Percentiles rank a stretch among this genome's conserved stretches.
phyloP scores from a whole-genome alignment of 805 yeast species.

The Scheffersomyces ergatensis region DNA sequence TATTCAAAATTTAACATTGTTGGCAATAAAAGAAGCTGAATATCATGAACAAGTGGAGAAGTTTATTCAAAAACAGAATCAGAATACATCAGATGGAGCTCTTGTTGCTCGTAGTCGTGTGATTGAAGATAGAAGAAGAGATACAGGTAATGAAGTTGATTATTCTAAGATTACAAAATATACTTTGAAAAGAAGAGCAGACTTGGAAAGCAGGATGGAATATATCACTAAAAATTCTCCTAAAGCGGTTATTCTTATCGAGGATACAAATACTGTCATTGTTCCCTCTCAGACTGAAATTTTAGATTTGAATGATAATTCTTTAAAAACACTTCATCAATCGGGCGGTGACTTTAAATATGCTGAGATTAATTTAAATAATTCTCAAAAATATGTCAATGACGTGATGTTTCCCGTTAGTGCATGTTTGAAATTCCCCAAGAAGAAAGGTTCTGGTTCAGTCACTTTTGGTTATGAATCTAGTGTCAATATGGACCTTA shows the following conservation, averaged over 20 bases:
- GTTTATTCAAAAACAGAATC: too few species aligned
- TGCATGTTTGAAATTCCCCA: neutral
- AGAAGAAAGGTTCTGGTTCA: slow-evolving; percentile 7
- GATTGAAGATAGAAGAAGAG: too few species aligned
- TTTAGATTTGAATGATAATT: neutral
- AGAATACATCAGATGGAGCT: too few species aligned
- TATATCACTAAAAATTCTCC: slow-evolving; percentile 10
- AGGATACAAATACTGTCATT: slow-evolving; percentile 14
- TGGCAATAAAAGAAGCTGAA: too few species aligned
- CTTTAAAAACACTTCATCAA: neutral
- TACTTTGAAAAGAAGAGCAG: slow-evolving; percentile 5
- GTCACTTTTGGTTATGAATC: slow-evolving; percentile 7
- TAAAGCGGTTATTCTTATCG: slow-evolving; percentile 11
- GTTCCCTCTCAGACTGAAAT: slow-evolving; percentile 11
- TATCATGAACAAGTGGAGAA: too few species aligned
- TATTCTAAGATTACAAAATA: too few species aligned
- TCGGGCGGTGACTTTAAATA: neutral
- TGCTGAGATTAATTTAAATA: neutral
- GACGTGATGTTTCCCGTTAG: neutral
- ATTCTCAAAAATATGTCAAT: neutral
- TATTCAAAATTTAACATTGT: too few species aligned
- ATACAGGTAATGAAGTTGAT: too few species aligned
- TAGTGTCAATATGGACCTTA: slow-evolving; percentile 3
- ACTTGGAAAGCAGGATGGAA: slow-evolving; percentile 8
- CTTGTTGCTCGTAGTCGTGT: too few species aligned